Evolutionary conservation across 306 rosid genomes (phyloP).

Genomic region (Citrullus amarus): DNA sequence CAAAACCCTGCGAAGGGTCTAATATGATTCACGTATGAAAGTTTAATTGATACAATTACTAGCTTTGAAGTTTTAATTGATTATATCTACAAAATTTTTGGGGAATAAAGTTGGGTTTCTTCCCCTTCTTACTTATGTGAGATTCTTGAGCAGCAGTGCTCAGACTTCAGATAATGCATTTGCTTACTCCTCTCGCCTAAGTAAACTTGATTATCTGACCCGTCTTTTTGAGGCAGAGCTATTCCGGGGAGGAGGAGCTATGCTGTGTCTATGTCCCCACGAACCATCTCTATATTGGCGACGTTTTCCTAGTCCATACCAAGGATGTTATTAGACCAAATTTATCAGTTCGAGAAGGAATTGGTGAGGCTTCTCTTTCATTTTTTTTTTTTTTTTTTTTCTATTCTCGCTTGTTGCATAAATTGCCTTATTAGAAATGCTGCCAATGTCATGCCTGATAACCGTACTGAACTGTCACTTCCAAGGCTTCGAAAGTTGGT

Average conservation of each 20-base stretch:
- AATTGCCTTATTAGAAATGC: neutral
- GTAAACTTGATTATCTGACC: neutral
- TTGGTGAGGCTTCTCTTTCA: constrained; percentile 36
- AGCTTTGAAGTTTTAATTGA: neutral
- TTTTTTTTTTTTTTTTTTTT: neutral
- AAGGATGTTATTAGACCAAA: constrained; percentile 76
- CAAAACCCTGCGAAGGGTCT: neutral
- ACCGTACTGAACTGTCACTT: neutral
- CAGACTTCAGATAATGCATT: neutral
- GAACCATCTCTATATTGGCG: constrained; percentile 82
- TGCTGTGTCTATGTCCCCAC: constrained; percentile 87
- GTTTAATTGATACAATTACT: neutral
- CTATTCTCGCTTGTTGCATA: neutral
- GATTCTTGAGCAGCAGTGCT: neutral
- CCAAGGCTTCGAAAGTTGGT: neutral
- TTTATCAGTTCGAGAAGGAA: constrained; percentile 86
- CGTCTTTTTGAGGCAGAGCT: constrained; percentile 29
- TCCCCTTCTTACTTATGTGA: neutral
- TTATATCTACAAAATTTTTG: neutral
- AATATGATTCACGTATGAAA: neutral
- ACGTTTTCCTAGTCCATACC: constrained; percentile 60
- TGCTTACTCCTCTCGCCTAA: neutral
- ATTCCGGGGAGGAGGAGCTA: constrained; percentile 77
- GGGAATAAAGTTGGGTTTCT: no score
- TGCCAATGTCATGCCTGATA: neutral